Evolutionary conservation across 1,139 yeast species (phyloP), one percentile per base, ranked within the genome.

Genomic region (Sugiyamaella xylanicola): DNA sequence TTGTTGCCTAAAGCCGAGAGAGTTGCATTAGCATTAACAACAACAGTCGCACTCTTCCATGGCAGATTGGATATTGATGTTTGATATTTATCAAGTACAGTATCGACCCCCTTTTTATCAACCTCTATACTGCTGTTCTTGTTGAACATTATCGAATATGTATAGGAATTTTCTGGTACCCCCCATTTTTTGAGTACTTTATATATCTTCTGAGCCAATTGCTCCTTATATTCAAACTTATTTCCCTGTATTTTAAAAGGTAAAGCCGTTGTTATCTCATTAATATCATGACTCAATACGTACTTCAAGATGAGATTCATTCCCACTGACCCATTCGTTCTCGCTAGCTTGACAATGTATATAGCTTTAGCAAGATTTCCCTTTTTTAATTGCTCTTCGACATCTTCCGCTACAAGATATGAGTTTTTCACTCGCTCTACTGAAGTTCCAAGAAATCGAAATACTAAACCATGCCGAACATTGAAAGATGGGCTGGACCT

Each of bases 221-320:
- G 29, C 11, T 36, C 19, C 1, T 40, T 36, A n/a, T 48, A 20
- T 4, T 16, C 16, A 8, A 15, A 15, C 4, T 29, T 22, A 4
- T 17, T 8, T 4, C 17, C 48, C n/a, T 32, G 15, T 8, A n/a
- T 13, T 32, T 32, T 32, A 13, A 32, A 32, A 15, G 37, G 37
- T 11, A n/a, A 4, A 13, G 4, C 37, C 37, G 5, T 32, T 8
- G 15, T 13, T 32, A 13, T 32, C 15, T 32, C 37, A n/a, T 4
- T 32, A n/a, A 32, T 32, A 13, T 40, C 48, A 13, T 27, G 46
- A 29, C 44, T 40, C n/a, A 46, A 54, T n/a, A 63, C 45, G 45
- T 59, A 54, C 49, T 59, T 50, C 41, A 63, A 44, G 17, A 61
- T 56, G 43, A 58, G 48, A 41, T 63, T 63, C 65, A 63, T 63